A percentile compares a stretch with the other conserved stretches of the same genome.
phyloP scores from a whole-genome alignment of 1,139 yeast species.

The Yamadazyma mexicana region DNA sequence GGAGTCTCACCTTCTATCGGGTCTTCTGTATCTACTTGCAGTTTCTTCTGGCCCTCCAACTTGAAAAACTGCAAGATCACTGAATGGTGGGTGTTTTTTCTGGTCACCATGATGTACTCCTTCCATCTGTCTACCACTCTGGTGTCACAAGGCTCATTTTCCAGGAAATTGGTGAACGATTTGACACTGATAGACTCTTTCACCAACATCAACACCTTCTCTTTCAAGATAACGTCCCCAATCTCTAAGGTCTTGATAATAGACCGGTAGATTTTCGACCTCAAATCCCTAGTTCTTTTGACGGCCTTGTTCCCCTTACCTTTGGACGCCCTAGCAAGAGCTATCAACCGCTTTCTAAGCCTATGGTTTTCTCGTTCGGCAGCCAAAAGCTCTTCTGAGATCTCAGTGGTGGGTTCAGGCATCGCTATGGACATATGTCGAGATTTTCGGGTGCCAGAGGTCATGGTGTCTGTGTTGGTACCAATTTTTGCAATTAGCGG shows the following conservation, averaged over 20 bases:
- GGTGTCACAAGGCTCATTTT: slow-evolving; percentile 52
- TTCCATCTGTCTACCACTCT: slow-evolving; percentile 71
- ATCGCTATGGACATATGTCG: slow-evolving; percentile 7
- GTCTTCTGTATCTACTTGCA: slow-evolving; percentile 1
- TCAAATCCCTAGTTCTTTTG: slow-evolving; percentile 19
- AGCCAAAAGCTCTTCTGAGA: slow-evolving; percentile 9
- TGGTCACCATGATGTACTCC: slow-evolving; percentile 67
- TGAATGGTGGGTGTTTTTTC: slow-evolving; percentile 59
- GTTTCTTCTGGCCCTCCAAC: slow-evolving; percentile 35
- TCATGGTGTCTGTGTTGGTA: neutral
- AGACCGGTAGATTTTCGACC: slow-evolving; percentile 20
- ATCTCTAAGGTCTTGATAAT: slow-evolving; percentile 30
- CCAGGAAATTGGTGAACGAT: slow-evolving; percentile 23
- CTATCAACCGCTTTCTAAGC: slow-evolving; percentile 22
- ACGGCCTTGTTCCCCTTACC: slow-evolving; percentile 18
- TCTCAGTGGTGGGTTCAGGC: slow-evolving; percentile 16
- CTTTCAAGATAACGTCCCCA: slow-evolving; percentile 68
- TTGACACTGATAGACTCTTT: slow-evolving; percentile 19
- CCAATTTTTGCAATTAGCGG: too few species aligned
- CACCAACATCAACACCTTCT: slow-evolving; percentile 60
- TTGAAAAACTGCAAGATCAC: slow-evolving; percentile 63
- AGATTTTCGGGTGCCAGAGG: neutral
- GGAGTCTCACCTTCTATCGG: slow-evolving; percentile 18
- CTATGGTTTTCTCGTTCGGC: slow-evolving; percentile 23
- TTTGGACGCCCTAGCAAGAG: slow-evolving; percentile 25